A percentile compares a stretch with the other conserved stretches of the same genome.
phyloP scores from a whole-genome alignment of 371 early-diverging fungal species.

The Haplosporangium sp. region DNA sequence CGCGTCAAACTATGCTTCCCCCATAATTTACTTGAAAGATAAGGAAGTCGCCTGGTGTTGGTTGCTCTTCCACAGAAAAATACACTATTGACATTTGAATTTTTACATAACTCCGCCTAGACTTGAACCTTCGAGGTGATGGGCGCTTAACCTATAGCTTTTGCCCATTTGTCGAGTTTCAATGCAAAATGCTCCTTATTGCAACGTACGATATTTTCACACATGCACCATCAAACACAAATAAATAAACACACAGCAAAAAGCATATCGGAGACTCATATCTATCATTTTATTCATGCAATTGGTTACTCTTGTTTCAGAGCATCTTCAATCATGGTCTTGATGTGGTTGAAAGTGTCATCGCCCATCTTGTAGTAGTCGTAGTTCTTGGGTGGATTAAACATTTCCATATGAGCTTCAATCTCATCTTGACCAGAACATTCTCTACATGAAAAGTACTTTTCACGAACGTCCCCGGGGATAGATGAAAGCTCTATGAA shows the following conservation, averaged over 20 bases:
- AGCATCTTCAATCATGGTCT: conserved; percentile 59
- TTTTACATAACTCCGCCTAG: not conserved
- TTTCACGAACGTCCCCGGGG: conserved; percentile 4
- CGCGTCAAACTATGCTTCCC: conserved; percentile 1
- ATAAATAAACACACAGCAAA: too few species aligned
- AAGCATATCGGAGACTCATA: too few species aligned
- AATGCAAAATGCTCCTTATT: not conserved
- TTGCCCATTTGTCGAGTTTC: not conserved
- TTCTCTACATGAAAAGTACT: conserved; percentile 31
- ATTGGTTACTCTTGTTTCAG: conserved; percentile 11
- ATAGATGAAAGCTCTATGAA: conserved; percentile 58
- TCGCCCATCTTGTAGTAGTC: conserved; percentile 65
- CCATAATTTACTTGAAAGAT: not conserved
- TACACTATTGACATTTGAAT: not conserved
- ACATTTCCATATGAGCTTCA: conserved; percentile 69
- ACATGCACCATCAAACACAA: not conserved
- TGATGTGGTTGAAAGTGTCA: conserved; percentile 59
- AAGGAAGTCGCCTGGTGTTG: not conserved
- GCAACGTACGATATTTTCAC: not conserved
- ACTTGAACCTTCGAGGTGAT: not conserved
- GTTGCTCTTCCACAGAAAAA: not conserved
- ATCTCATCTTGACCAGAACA: conserved; percentile 57
- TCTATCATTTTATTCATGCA: not conserved
- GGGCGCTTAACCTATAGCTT: not conserved
- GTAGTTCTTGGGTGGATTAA: conserved; percentile 62